A percentile compares a stretch with the other conserved stretches of the same genome.
These are phyloP conservation scores for Pelargonium myrrhifolium DNA, from an alignment of 441 rosid species.

Conservation along the genomic window DNA sequence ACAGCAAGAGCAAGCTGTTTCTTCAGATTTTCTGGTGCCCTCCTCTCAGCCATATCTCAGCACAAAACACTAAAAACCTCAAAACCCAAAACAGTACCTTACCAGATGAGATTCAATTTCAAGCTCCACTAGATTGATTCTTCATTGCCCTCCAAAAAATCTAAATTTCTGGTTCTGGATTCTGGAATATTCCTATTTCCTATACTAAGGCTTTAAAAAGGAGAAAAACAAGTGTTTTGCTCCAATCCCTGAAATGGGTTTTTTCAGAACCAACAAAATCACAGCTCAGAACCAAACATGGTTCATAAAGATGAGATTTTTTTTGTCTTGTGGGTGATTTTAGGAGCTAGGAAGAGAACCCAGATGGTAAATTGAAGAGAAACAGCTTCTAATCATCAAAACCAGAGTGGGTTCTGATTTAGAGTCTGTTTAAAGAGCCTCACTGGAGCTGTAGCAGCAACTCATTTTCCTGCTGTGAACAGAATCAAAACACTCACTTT, in stretches of 20 bases:
- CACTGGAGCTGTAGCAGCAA: too few species aligned
- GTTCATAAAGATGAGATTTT: too few species aligned
- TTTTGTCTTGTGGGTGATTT: too few species aligned
- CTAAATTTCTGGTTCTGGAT: slow-evolving; percentile 1
- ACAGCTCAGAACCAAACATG: not conserved
- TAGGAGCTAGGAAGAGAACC: too few species aligned
- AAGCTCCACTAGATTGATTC: not conserved
- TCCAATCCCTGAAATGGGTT: not conserved
- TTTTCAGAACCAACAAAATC: not conserved
- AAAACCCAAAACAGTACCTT: not conserved
- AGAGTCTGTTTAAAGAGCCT: too few species aligned
- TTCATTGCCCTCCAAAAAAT: not conserved
- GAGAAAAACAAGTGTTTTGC: too few species aligned
- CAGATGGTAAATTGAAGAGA: too few species aligned
- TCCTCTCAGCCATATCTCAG: slow-evolving; percentile 13
- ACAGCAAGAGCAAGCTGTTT: slow-evolving; percentile 68
- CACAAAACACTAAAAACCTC: too few species aligned
- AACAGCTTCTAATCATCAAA: too few species aligned
- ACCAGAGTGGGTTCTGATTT: too few species aligned
- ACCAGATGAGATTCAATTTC: not conserved
- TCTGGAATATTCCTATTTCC: not conserved
- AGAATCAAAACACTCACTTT: not conserved
- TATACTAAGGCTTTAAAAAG: too few species aligned
- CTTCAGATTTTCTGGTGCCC: slow-evolving; percentile 44
- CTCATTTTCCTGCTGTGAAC: too few species aligned